Conservation (phyloP, 2,329 filamentous ascomycete species). For the Trichoderma oligosporum region DNA sequence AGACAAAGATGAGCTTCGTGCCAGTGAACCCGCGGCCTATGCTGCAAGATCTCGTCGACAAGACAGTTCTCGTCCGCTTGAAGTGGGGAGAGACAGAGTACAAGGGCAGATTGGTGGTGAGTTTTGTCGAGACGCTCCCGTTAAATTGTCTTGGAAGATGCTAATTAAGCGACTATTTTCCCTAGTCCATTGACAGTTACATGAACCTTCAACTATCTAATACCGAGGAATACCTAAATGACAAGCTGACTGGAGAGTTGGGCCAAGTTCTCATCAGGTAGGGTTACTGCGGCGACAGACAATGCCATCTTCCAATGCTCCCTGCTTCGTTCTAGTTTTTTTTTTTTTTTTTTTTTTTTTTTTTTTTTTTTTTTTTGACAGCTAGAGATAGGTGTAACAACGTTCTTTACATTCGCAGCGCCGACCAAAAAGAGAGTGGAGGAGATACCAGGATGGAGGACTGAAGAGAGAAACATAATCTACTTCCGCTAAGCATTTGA, state of each 20-base stretch:
- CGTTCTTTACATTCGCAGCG: slow-evolving; percentile 81
- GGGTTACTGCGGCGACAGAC: slow-evolving; percentile 22
- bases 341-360: neutral
- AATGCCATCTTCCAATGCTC: neutral
- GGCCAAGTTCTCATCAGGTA: slow-evolving; percentile 92
- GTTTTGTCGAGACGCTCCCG: neutral
- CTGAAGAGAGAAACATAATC: slow-evolving; percentile 27
- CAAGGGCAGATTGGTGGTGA: slow-evolving; percentile 74
- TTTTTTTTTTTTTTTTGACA: neutral
- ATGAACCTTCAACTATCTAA: slow-evolving; percentile 96
- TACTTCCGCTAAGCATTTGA: neutral
- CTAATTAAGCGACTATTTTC: neutral
- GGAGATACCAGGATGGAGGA: slow-evolving; percentile 59
- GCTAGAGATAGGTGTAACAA: slow-evolving; percentile 74
- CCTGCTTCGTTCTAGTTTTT: neutral
- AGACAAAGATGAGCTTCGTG: slow-evolving; percentile 58
- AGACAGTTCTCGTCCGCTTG: slow-evolving; percentile 83
- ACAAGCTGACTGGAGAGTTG: slow-evolving; percentile 77
- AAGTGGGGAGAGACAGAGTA: slow-evolving; percentile 99
- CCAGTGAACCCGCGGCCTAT: slow-evolving; percentile 96
- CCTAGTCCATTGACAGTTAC: slow-evolving; percentile 80
- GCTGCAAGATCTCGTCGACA: slow-evolving; percentile 89
- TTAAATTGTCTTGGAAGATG: neutral
- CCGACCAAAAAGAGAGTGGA: slow-evolving; percentile 45
- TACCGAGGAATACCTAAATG: slow-evolving; percentile 88